Evolutionary conservation across 1,284 basidiomycete species (phyloP), one percentile per base, ranked within the genome.

Genomic region (Volvariella volvacea): DNA sequence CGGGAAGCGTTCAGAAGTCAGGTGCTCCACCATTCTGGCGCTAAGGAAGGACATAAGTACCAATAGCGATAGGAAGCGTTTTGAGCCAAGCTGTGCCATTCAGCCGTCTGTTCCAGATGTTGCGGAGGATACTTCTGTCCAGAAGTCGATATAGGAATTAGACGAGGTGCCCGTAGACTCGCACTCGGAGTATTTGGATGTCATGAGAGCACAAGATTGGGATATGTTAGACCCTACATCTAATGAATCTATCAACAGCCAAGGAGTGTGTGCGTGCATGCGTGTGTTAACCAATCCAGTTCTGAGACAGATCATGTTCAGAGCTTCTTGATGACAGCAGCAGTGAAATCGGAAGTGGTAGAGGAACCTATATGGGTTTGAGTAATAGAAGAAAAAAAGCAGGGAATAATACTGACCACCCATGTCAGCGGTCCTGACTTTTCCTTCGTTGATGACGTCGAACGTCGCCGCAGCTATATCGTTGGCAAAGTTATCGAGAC

Each of bases 351-450:
- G 39, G 88, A 90, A 43, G 93, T 96, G 33, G 88, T 88, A 34
- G 90, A 77, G 55, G 83, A 81, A 50, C 91, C 89, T 90, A 50
- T 33, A 32, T 30, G 28, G 44, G 34, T 8, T 41, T 41, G 15
- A 32, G 14, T 2, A 34, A 45, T 10, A 22, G 9, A 31, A 20
- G 33, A 22, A 15, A 19, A 12, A 28, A 43, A 31, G 16, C 12
- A 37, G 41, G 37, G 15, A 16, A 8, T 15, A 36, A 15, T 39
- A 74, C 83, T 66, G 65, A 86, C 93, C 94, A 52, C 90, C 90
- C 86, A 98, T 91, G 65, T 99, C 95, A 47, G 91, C 87, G 22
- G 95, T 99, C 62, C 88, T 81, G 64, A 95, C 81, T 66, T 92
- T 88, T 59, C 88, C 89, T 52, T 83, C 80, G 58, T 87, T 83